Base-by-base conservation (phyloP, 768 basidiomycete species). In the Amanita thiersii region DNA sequence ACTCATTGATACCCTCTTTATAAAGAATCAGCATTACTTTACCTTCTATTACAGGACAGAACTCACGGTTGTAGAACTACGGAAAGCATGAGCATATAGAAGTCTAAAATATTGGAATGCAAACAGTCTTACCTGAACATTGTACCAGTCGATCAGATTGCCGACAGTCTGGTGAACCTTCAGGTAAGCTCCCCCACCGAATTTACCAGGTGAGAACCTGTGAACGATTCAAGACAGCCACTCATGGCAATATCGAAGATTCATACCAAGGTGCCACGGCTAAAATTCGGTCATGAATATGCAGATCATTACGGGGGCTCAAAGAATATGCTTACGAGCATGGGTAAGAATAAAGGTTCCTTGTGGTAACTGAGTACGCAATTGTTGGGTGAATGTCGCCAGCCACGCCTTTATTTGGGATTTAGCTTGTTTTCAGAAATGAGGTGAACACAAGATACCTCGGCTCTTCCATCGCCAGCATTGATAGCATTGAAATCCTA, bases 51-150 rank as follows among this genome's bases (percentile, higher is more conserved):
- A n/a, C n/a, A 8, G 26, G 12, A 24, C 4, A 26, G 39, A 17
- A 52, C 66, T 48, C 44, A 68, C 67, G n/a, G n/a, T n/a, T n/a
- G n/a, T n/a, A n/a, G n/a, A n/a, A n/a, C n/a, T n/a, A n/a, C n/a
- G n/a, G n/a, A n/a, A n/a, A n/a, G n/a, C n/a, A n/a, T n/a, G n/a
- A n/a, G n/a, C n/a, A n/a, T n/a, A n/a, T n/a, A n/a, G n/a, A n/a
- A n/a, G n/a, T n/a, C n/a, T n/a, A n/a, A n/a, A n/a, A n/a, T n/a
- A n/a, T n/a, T n/a, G n/a, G n/a, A n/a, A n/a, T 77, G 66, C 37
- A 69, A 47, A 44, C 73, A 72, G 51, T 72, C 79, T 71, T 77
- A 83, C 55, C 81, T 79, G n/a, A n/a, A n/a, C n/a, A n/a, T n/a
- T n/a, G n/a, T n/a, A n/a, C n/a, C n/a, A n/a, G n/a, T n/a, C n/a